These are phyloP conservation scores for Blastobotrys aristatus DNA, from an alignment of 1,139 yeast genomes.

Conservation along the genomic window DNA sequence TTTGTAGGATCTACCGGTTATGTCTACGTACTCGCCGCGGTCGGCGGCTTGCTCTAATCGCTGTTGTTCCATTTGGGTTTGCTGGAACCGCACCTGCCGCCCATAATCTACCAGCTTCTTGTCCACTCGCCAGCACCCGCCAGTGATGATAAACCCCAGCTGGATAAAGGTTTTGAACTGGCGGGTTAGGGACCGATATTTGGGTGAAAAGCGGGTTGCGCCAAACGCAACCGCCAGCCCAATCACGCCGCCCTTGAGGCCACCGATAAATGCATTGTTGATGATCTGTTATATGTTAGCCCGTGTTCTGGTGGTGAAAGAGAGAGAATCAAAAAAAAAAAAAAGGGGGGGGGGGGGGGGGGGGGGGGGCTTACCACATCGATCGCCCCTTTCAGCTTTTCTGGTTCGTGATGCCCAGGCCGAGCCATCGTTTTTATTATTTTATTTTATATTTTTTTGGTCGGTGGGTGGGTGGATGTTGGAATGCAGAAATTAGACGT, in stretches of 20 bases:
- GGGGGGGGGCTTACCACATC: constrained; percentile 25
- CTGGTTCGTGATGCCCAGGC: constrained; percentile 32
- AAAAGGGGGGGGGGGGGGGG: neutral
- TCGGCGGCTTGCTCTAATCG: constrained; percentile 28
- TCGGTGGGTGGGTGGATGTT: no score
- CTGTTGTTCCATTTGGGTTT: constrained; percentile 6
- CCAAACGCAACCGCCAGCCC: constrained; percentile 26
- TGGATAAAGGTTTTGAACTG: constrained; percentile 30
- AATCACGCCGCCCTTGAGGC: constrained; percentile 24
- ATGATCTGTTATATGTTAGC: constrained; percentile 21
- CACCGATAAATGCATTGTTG: constrained; percentile 26
- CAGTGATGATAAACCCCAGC: constrained; percentile 27
- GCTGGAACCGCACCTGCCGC: constrained; percentile 23
- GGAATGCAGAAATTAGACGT: no score
- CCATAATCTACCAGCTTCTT: constrained; percentile 25
- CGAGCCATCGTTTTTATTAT: constrained; percentile 18
- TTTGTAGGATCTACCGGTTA: constrained; percentile 16
- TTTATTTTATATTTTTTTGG: no score
- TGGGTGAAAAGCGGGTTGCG: constrained; percentile 27
- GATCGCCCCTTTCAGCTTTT: constrained; percentile 29
- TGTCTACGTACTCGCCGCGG: constrained; percentile 26
- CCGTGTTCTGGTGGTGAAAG: neutral
- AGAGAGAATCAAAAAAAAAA: neutral
- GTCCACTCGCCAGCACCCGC: constrained; percentile 30
- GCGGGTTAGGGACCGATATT: constrained; percentile 25